Conservation (phyloP, 2,329 filamentous ascomycete genomes). For the Scolecobasidium constrictum region DNA sequence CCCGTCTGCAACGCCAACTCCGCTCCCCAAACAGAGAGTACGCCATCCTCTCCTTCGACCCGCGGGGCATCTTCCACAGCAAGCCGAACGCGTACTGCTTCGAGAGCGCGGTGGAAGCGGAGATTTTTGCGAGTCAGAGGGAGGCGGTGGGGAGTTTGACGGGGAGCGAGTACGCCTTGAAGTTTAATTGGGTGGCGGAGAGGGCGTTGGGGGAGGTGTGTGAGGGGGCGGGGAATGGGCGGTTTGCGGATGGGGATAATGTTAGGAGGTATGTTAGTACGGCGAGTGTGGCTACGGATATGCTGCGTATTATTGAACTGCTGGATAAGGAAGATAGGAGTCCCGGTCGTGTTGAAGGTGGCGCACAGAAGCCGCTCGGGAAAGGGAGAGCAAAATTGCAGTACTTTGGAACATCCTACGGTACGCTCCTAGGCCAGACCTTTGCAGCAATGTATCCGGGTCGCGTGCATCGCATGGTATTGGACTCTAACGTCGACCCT, state of each 20-base stretch:
- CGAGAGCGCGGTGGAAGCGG: not conserved
- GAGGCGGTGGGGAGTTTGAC: conserved; percentile 8
- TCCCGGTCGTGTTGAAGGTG: not conserved
- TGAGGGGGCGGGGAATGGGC: conserved; percentile 11
- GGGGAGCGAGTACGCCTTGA: conserved; percentile 11
- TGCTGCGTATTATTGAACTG: not conserved
- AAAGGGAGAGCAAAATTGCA: conserved; percentile 21
- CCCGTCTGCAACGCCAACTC: conserved; percentile 15
- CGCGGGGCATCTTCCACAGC: conserved; percentile 27
- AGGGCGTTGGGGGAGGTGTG: not conserved
- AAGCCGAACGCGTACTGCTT: conserved; percentile 23
- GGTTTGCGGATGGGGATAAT: not conserved
- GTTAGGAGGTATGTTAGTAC: not conserved
- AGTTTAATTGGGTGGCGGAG: not conserved
- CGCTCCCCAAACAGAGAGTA: conserved; percentile 22
- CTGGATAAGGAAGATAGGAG: not conserved
- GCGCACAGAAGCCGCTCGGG: not conserved
- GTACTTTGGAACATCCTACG: conserved; percentile 38
- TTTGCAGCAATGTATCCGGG: conserved; percentile 28
- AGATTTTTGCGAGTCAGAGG: not conserved
- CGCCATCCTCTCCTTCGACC: conserved; percentile 30
- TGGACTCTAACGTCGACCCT: conserved; percentile 36
- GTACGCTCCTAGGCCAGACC: conserved; percentile 29
- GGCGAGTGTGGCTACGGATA: not conserved
- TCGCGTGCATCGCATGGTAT: conserved; percentile 21